phyloP scores from a whole-genome alignment of 2,329 filamentous ascomycete genomes.

The Calonectria multiphialidica region DNA sequence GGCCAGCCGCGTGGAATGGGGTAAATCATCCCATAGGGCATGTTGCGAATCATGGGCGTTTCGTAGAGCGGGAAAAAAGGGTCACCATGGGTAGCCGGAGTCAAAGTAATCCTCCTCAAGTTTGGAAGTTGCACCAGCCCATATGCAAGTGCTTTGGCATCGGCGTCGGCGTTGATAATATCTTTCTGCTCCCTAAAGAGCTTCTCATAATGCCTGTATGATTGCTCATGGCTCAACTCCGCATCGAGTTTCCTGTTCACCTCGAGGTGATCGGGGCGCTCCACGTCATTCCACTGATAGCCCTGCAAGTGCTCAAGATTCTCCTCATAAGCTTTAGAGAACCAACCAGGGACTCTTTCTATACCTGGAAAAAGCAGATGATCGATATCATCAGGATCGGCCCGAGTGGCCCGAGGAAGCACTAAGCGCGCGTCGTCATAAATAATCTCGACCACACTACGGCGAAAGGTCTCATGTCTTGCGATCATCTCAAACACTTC shows the following conservation, averaged over 20 bases:
- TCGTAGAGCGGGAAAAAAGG: neutral
- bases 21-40: neutral
- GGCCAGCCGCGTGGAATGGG: neutral
- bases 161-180: neutral
- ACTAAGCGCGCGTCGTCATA: neutral
- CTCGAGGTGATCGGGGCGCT: neutral
- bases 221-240: neutral
- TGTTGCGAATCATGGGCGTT: neutral
- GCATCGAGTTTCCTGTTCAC: neutral
- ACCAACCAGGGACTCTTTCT: neutral
- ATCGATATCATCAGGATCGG: neutral
- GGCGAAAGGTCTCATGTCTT: neutral
- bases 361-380: neutral
- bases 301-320: neutral
- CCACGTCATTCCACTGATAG: neutral
- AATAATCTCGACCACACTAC: neutral
- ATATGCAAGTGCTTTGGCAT: neutral
- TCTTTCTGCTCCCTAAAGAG: neutral
- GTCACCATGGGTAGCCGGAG: neutral
- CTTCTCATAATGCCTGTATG: neutral
- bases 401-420: neutral
- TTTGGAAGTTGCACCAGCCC: neutral
- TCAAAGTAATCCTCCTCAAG: neutral
- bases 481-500: neutral
- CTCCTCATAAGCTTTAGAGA: neutral